These are phyloP conservation scores for Purshia tridentata DNA, from an alignment of 306 rosid species.

Conservation along the genomic window DNA sequence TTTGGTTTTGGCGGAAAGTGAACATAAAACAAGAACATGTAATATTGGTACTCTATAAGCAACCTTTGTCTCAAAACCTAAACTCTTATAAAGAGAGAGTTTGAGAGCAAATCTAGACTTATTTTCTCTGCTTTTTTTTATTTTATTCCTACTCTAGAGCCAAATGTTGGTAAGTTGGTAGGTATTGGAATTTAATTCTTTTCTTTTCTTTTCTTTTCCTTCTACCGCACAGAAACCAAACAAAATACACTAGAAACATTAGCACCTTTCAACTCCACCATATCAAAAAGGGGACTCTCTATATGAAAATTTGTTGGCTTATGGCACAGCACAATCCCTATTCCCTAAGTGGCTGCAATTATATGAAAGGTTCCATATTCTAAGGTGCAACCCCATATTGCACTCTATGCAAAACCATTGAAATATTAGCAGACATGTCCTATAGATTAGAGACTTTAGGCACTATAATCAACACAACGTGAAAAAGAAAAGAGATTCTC, in stretches of 20 bases:
- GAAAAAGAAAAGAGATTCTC: constrained; percentile 16
- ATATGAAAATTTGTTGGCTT: neutral
- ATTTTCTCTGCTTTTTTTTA: neutral
- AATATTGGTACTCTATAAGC: neutral
- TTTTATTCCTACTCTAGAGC: neutral
- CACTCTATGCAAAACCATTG: neutral
- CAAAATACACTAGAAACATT: neutral
- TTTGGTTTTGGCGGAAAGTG: neutral
- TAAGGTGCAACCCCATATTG: neutral
- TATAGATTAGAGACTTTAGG: neutral
- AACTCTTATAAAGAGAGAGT: neutral
- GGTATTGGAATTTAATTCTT: neutral
- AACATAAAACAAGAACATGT: neutral
- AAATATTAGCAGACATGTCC: neutral
- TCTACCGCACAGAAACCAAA: neutral
- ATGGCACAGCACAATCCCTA: neutral
- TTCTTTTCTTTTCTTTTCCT: neutral
- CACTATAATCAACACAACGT: constrained; percentile 13
- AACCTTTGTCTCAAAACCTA: neutral
- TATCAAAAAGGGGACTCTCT: too few relatives aligned
- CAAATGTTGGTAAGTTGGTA: neutral
- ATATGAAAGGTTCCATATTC: neutral
- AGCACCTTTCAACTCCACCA: neutral
- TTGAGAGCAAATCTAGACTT: neutral
- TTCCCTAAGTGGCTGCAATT: neutral